A percentile compares a stretch with the other conserved stretches of the same genome.
Evolutionary conservation across 352 stramenopile species (phyloP).

Genomic region (Pythium pyrilobum): DNA sequence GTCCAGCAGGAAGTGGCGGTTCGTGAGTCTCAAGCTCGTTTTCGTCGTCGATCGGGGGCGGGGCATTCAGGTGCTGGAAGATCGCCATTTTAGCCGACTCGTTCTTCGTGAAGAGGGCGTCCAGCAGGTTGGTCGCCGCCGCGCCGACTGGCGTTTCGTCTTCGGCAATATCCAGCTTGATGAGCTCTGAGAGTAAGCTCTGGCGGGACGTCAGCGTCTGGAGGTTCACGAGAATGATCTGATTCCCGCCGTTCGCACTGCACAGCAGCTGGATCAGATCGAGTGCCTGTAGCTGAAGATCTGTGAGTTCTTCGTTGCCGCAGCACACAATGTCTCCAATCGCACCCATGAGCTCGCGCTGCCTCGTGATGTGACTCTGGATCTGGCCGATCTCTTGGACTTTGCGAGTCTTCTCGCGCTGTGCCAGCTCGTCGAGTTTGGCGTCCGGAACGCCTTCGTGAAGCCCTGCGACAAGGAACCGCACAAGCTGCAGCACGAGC

Average conservation of each 20-base stretch:
- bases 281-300: conserved; percentile 57
- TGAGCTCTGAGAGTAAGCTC: conserved; percentile 50
- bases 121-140: conserved; percentile 51
- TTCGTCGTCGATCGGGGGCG: conserved; percentile 26
- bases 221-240: conserved; percentile 70
- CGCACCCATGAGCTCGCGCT: conserved; percentile 48
- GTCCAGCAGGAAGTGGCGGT: conserved; percentile 28
- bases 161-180: conserved; percentile 49
- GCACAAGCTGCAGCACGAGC: conserved; percentile 57
- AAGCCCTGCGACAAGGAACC: conserved; percentile 48
- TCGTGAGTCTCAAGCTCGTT: conserved; percentile 6
- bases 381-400: conserved; percentile 35
- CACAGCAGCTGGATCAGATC: conserved; percentile 56
- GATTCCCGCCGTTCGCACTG: conserved; percentile 49
- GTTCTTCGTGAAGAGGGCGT: conserved; percentile 57
- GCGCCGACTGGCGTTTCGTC: conserved; percentile 58
- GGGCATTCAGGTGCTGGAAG: conserved; percentile 58
- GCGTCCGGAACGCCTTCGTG: conserved; percentile 44
- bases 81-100: conserved; percentile 62
- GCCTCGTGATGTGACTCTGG: conserved; percentile 60
- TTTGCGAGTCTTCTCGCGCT: conserved; percentile 45
- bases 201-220: conserved; percentile 33
- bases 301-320: conserved; percentile 33
- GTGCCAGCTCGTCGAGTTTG: conserved; percentile 48
- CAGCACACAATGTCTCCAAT: conserved; percentile 67